Conservation (phyloP, 768 basidiomycete species). For the Leccinum broughii region DNA sequence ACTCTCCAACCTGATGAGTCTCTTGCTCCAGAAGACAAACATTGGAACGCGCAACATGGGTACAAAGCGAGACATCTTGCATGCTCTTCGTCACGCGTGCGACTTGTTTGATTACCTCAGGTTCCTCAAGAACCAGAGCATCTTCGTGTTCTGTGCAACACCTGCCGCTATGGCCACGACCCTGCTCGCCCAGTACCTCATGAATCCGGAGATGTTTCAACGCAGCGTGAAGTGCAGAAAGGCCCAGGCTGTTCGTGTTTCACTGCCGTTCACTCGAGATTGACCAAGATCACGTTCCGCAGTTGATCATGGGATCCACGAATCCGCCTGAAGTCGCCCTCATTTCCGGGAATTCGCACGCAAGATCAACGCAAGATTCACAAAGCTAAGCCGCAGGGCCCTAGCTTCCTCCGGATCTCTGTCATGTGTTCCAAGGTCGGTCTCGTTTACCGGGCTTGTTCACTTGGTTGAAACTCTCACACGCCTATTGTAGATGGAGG, state of each 20-base stretch:
- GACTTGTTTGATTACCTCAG: slow-evolving; percentile 89
- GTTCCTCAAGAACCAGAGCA: slow-evolving; percentile 83
- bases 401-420: no score
- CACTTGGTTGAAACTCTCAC: no score
- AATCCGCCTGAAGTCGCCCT: no score
- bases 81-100: slow-evolving; percentile 82
- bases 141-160: slow-evolving; percentile 95
- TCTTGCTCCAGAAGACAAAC: slow-evolving; percentile 95
- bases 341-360: no score
- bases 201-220: slow-evolving; percentile 85
- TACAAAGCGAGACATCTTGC: slow-evolving; percentile 86
- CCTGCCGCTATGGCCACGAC: slow-evolving; percentile 96
- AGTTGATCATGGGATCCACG: no score
- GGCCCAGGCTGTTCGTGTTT: slow-evolving; percentile 72
- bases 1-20: slow-evolving; percentile 92
- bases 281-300: no score
- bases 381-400: no score
- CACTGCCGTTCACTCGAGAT: no score
- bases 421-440: no score
- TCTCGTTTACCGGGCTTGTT: no score
- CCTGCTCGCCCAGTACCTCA: slow-evolving; percentile 88
- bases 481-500: no score
- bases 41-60: slow-evolving; percentile 83
- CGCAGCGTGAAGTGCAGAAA: slow-evolving; percentile 93
- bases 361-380: no score